Base-by-base conservation (phyloP, 768 basidiomycete species). In the Boletus rex-veris region DNA sequence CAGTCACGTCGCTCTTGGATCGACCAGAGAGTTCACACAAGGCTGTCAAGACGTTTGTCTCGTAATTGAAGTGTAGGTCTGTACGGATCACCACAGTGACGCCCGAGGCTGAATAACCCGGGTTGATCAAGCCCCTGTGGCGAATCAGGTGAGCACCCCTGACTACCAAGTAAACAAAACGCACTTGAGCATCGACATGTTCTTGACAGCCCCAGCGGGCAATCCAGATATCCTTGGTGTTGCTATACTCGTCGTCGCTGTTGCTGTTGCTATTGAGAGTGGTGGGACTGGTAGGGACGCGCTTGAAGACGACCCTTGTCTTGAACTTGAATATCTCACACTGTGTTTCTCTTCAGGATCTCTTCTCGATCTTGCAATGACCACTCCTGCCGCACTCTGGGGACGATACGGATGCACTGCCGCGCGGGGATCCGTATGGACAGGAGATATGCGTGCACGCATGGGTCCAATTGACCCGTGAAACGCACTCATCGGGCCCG, bases 21-120 rank as follows among this genome's bases (percentile, higher is more conserved):
- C 88, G 73, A 40, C 88, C 88, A 4, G 88, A 88, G 30, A 89
- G 73, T 69, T 89, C 86, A 64, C 88, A 78, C 71, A 82, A 75
- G 48, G 81, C 83, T 53, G 76, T 77, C 61, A 88, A 71, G 37
- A 75, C 64, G 65, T 76, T 75, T 47, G 76, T 79, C 33, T 75
- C 73, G 36, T 65, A 59, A 64, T 83, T 77, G 72, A 81, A 85
- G 64, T 80, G 75, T 48, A 84, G 70, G 69, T 89, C 88, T 30
- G 81, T 74, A 60, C 83, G 81, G 56, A 86, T 81, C 57, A 74
- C 64, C 61, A 77, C 76, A n/a, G 60, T 71, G 39, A 24, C 36
- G 11, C 57, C 53, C 31, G 58, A 33, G 3, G 57, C 37, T 6
- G 58, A 54, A 38, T 72, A 66, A 6, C 55, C 58, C 19, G 67